Evolutionary conservation across 306 rosid genomes (phyloP).

Genomic region (Vicia faba): DNA sequence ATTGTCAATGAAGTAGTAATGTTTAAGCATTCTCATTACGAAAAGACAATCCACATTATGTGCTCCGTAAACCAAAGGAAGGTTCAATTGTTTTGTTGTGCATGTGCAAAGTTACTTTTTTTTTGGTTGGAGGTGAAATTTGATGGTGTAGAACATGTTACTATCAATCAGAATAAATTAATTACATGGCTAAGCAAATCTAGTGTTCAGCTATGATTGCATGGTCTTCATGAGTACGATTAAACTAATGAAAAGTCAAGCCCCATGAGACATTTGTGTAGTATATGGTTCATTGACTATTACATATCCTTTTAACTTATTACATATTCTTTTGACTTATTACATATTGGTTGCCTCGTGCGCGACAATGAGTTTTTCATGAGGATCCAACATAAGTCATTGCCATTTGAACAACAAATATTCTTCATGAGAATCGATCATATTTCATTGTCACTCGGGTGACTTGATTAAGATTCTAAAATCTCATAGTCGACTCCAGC

Average conservation of each 20-base stretch:
- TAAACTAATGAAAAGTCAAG: conserved; percentile 14
- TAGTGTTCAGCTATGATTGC: conserved; percentile 4
- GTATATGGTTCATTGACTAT: conserved; percentile 26
- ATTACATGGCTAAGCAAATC: not conserved
- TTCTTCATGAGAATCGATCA: no score
- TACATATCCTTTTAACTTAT: not conserved
- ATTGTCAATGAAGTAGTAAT: conserved; percentile 52
- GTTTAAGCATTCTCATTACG: conserved; percentile 55
- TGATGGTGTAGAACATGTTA: conserved; percentile 13
- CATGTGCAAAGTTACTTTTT: conserved; percentile 2
- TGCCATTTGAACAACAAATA: no score
- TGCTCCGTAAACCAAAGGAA: conserved; percentile 24
- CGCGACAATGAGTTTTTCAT: no score
- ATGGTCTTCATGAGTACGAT: conserved; percentile 12
- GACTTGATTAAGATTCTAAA: no score
- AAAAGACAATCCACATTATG: conserved; percentile 47
- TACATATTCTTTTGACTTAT: no score
- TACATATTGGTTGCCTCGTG: no score
- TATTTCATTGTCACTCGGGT: no score
- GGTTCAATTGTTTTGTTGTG: conserved; percentile 17
- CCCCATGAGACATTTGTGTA: conserved; percentile 5
- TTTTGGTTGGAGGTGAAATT: not conserved
- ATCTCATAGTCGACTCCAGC: no score
- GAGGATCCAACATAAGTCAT: no score
- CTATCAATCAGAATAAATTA: conserved; percentile 25